Evolutionary conservation across 2,329 filamentous ascomycete genomes (phyloP).

Genomic region (Scedosporium aurantiacum): DNA sequence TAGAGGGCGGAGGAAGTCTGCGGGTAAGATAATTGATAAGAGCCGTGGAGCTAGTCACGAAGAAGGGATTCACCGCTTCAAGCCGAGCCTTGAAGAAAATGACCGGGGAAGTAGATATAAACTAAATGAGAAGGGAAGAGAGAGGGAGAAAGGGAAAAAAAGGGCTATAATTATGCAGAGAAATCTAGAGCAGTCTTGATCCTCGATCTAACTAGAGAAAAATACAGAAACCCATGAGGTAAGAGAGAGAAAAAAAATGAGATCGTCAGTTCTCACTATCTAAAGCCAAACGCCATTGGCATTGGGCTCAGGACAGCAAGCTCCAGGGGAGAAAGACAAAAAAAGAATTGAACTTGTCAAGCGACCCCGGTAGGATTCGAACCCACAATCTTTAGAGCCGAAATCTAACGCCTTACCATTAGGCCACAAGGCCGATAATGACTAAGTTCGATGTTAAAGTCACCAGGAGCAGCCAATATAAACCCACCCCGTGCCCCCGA

Average conservation of each 20-base stretch:
- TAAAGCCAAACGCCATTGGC: background rate
- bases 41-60: background rate
- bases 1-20: background rate
- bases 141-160: background rate
- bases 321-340: background rate
- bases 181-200: background rate
- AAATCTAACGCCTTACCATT: slow-evolving; percentile 8
- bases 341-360: background rate
- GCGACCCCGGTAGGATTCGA: slow-evolving; percentile 1
- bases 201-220: background rate
- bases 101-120: background rate
- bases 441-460: background rate
- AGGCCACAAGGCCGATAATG: slow-evolving; percentile 6
- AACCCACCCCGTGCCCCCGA: background rate
- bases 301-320: background rate
- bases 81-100: background rate
- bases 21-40: background rate
- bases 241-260: slow-evolving; percentile 5
- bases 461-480: background rate
- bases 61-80: background rate
- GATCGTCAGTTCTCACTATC: background rate
- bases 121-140: background rate
- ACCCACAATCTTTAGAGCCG: slow-evolving; percentile 3
- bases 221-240: background rate
- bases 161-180: background rate